These are phyloP conservation scores for Scenedesmus sp. DNA, from an alignment of 163 green algal species.

Conservation along the genomic window DNA sequence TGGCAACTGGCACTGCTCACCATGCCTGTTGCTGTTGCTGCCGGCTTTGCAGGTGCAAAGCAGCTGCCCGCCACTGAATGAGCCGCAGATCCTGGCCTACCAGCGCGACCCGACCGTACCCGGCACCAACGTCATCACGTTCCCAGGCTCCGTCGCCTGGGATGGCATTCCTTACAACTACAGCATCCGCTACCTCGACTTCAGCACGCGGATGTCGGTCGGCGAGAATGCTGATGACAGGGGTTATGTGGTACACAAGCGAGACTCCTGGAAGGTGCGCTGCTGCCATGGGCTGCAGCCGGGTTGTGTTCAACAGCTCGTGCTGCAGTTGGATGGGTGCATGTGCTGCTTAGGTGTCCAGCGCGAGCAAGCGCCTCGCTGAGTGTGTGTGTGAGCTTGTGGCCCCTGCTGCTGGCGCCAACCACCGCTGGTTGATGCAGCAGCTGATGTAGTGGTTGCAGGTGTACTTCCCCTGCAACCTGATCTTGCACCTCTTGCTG, in stretches of 20 bases:
- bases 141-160: constrained; percentile 2
- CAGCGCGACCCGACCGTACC: constrained; percentile 5
- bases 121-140: constrained; percentile 32
- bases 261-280: constrained; percentile 24
- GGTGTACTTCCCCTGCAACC: no score
- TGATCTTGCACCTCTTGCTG: not conserved
- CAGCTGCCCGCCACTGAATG: constrained; percentile 34
- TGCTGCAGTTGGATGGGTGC: no score
- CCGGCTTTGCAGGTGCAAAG: constrained; percentile 40
- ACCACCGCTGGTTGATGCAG: no score
- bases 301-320: not conserved
- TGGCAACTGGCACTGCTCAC: no score
- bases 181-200: constrained; percentile 37
- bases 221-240: constrained; percentile 29
- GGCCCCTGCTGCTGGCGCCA: no score
- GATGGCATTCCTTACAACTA: not conserved
- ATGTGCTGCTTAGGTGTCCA: no score
- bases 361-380: no score
- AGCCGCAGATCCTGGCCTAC: constrained; percentile 30
- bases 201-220: constrained; percentile 43
- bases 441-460: no score
- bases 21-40: not conserved
- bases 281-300: not conserved
- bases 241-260: constrained; percentile 49
- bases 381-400: no score